These are phyloP conservation scores for Vickermania ingenoplastis DNA, from an alignment of 208 protist species.

Conservation along the genomic window DNA sequence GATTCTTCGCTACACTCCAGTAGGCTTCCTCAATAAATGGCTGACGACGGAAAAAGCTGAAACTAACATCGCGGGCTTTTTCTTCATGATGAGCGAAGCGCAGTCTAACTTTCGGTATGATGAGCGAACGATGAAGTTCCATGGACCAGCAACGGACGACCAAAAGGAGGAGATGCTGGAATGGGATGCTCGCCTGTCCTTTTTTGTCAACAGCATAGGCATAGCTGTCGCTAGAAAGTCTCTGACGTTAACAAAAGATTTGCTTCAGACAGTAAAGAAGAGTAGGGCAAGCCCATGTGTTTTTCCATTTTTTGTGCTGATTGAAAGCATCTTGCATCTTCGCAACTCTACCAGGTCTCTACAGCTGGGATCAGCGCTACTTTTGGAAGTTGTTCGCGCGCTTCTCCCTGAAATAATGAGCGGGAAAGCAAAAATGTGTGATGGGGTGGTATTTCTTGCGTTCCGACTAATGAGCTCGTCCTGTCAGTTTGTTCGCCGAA, in stretches of 20 bases:
- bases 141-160: neutral
- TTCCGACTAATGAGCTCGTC: constrained; percentile 85
- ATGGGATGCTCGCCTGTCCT: constrained; percentile 74
- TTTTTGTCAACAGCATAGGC: constrained; percentile 64
- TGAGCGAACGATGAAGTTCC: constrained; percentile 21
- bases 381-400: constrained; percentile 58
- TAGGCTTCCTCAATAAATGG: constrained; percentile 30
- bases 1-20: constrained; percentile 74
- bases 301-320: constrained; percentile 76
- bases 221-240: constrained; percentile 44
- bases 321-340: constrained; percentile 66
- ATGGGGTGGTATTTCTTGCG: constrained; percentile 63
- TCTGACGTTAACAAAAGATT: constrained; percentile 43
- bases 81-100: constrained; percentile 57
- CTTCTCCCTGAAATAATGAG: constrained; percentile 81
- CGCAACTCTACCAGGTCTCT: constrained; percentile 73
- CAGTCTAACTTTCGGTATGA: constrained; percentile 68
- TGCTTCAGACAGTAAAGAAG: constrained; percentile 47
- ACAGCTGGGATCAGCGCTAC: constrained; percentile 58
- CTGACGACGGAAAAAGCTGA: constrained; percentile 28
- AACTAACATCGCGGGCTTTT: constrained; percentile 52
- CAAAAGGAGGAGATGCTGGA: constrained; percentile 11
- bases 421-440: constrained; percentile 58
- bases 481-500: constrained; percentile 64
- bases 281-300: constrained; percentile 36